Conservation (phyloP, 768 basidiomycete species). For the Russula dissimulans region DNA sequence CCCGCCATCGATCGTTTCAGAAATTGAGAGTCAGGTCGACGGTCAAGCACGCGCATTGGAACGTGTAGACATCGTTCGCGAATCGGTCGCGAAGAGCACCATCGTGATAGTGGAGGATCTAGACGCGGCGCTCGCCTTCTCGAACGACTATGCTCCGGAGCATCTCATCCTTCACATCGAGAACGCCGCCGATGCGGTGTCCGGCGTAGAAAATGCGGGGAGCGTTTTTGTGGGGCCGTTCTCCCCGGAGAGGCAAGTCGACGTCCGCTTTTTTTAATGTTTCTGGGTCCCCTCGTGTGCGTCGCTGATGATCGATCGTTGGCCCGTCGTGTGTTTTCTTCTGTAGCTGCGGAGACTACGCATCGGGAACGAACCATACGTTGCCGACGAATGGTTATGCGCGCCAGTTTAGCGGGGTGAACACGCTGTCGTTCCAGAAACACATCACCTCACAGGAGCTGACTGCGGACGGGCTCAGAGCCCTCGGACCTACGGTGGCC, state of each 20-base stretch:
- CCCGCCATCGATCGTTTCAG: conserved; percentile 47
- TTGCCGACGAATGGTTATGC: conserved; percentile 95
- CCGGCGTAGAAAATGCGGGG: conserved; percentile 80
- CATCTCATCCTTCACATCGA: conserved; percentile 89
- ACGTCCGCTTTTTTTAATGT: not conserved
- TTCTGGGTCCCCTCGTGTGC: not conserved
- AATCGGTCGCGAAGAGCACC: conserved; percentile 84
- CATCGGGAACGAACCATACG: conserved; percentile 98
- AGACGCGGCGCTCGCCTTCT: conserved; percentile 77
- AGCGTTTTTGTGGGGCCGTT: conserved; percentile 94
- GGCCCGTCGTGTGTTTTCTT: not conserved
- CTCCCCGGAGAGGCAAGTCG: conserved; percentile 85
- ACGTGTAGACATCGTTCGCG: conserved; percentile 81
- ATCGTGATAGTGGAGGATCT: conserved; percentile 65
- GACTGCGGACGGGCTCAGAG: conserved; percentile 62
- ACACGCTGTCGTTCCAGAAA: conserved; percentile 95
- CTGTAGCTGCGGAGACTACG: conserved; percentile 91
- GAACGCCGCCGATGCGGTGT: conserved; percentile 55
- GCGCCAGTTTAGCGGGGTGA: conserved; percentile 96
- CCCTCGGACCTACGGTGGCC: conserved; percentile 78
- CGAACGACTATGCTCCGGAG: conserved; percentile 97
- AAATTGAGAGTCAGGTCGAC: conserved; percentile 80
- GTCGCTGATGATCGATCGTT: not conserved
- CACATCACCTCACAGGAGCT: conserved; percentile 97
- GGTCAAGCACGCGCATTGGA: conserved; percentile 77